Base-by-base conservation (phyloP, 495 filamentous ascomycete species). In the Hyaloscypha finlandica region DNA sequence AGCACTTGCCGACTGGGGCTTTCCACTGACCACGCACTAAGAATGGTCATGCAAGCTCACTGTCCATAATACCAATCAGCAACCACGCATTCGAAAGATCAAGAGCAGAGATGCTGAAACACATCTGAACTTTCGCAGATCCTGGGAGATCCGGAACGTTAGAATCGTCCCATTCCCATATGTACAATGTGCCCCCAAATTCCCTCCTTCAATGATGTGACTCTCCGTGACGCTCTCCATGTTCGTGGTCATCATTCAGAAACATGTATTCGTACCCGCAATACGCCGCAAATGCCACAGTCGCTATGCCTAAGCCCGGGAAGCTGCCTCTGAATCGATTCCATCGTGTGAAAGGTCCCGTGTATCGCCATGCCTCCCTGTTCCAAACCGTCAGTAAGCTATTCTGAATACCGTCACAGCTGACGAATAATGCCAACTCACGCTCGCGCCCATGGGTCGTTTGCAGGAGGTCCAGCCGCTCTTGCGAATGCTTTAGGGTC, bases 321-420 rank as follows among this genome's bases (percentile, higher is more conserved):
- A 99, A 90, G 63, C 87, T 81, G 64, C 86, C 81, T 78, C 86
- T 91, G 83, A 97, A 96, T 29, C 95, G 91, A 81, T 96, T 94
- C 77, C 79, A 90, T 61, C 94, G 86, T 64, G 88, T 88, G 84
- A 97, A 98, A 52, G 87, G 89, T 70, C 94, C 96, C 57, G 87
- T 87, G 81, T 96, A 97, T 73, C 95, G 88, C 95, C 95, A 99
- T 75, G 90, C 82, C 79, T 99, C 95, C 68, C 95, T 99, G 77
- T 29, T 4, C 42, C 4, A 14, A 14, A 48, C 4, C 9, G 42
- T 48, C 42, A 48, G 42, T 12, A 16, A 48, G 11, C 9, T 48
- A 48, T 48, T 19, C 16, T 12, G 16, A 1, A 48, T 16, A 19
- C 16, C 8, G 8, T 3, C 42, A 11, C 14, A 48, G 9, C 22